phyloP scores from a whole-genome alignment of 108 stramenopile species.

The Cyclotella atomus region DNA sequence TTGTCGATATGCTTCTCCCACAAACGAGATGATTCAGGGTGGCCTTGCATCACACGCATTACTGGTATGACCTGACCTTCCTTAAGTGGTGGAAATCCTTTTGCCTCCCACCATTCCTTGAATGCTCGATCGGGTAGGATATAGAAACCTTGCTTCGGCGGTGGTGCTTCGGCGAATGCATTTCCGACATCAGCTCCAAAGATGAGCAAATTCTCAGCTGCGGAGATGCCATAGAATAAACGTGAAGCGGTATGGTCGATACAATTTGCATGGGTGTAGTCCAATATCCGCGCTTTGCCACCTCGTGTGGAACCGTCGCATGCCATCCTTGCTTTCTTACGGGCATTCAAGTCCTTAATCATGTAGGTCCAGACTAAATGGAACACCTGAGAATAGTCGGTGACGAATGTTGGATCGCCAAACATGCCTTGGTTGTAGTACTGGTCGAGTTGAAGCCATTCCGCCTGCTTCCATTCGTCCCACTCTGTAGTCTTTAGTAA shows the following conservation, averaged over 20 bases:
- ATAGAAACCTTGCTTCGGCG: neutral
- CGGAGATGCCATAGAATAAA: neutral
- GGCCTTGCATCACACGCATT: constrained; percentile 9
- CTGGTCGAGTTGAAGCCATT: neutral
- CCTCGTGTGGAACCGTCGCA: neutral
- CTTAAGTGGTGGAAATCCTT: neutral
- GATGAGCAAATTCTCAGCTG: too few relatives aligned
- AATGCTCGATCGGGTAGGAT: neutral
- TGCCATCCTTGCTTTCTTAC: neutral
- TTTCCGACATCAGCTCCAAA: neutral
- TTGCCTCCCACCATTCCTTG: neutral
- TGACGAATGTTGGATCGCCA: neutral
- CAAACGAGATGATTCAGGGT: too few relatives aligned
- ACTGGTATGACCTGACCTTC: neutral
- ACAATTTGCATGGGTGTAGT: constrained; percentile 3
- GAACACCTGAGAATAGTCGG: neutral
- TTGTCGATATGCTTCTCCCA: constrained; percentile 25
- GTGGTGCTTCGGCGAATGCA: neutral
- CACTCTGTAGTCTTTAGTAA: neutral
- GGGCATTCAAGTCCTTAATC: neutral
- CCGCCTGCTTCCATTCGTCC: neutral
- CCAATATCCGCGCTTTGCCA: neutral
- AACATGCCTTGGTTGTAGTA: neutral
- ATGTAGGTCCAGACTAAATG: neutral
- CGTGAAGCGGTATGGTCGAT: neutral